phyloP scores from a whole-genome alignment of 306 rosid genomes.

The Mucuna pruriens region DNA sequence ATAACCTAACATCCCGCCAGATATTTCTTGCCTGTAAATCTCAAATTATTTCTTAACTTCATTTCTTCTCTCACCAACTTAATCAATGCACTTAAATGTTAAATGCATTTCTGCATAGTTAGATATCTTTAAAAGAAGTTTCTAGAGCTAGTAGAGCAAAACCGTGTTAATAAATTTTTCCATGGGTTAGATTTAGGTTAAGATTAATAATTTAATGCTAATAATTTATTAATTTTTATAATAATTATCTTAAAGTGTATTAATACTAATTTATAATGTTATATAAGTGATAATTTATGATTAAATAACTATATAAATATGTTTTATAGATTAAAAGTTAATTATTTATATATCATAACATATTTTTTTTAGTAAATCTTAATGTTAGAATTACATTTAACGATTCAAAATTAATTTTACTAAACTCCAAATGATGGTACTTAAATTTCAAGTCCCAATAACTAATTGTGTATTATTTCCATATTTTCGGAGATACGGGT shows the following conservation, averaged over 20 bases:
- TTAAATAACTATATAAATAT: too few species aligned
- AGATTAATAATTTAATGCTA: too few species aligned
- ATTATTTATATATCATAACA: background rate
- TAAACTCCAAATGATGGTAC: background rate
- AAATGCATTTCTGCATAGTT: too few species aligned
- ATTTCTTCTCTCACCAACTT: background rate
- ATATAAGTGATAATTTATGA: too few species aligned
- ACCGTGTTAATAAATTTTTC: too few species aligned
- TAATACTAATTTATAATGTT: too few species aligned
- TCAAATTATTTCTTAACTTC: background rate
- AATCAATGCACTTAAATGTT: background rate
- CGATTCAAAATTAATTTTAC: background rate
- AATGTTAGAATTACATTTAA: background rate
- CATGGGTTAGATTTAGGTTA: too few species aligned
- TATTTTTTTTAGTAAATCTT: background rate
- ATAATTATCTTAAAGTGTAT: too few species aligned
- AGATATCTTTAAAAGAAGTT: too few species aligned
- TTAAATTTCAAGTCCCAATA: background rate
- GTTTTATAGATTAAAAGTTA: background rate
- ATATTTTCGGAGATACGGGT: background rate
- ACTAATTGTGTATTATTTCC: background rate
- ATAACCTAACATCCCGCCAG: constrained; percentile 3
- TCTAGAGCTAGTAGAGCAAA: too few species aligned
- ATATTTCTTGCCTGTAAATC: background rate
- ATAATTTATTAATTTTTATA: too few species aligned